phyloP scores from a whole-genome alignment of 176 grass and related monocot species.

The Eremochloa ophiuroides region DNA sequence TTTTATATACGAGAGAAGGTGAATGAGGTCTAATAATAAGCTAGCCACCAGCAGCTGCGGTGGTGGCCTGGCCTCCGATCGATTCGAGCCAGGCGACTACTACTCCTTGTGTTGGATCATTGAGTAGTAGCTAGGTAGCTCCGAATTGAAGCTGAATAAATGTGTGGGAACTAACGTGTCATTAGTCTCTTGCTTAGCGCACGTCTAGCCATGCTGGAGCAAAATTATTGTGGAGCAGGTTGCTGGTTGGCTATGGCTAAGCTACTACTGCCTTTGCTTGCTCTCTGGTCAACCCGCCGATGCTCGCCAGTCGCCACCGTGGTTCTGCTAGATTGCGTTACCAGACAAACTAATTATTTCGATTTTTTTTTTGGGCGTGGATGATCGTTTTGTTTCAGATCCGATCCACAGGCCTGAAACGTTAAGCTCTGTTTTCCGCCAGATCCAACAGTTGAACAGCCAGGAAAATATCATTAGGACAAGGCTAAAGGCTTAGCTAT shows the following conservation, averaged over 20 bases:
- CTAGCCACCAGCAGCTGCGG: neutral
- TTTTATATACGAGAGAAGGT: neutral
- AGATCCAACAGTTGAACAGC: neutral
- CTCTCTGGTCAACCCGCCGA: neutral
- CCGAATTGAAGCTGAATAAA: neutral
- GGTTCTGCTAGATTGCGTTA: constrained; percentile 20
- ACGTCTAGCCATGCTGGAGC: neutral
- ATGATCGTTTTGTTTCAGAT: neutral
- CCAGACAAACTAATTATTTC: neutral
- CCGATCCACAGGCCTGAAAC: neutral
- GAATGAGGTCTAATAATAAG: neutral
- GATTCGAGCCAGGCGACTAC: neutral
- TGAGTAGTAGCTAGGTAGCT: neutral
- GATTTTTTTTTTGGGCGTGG: neutral
- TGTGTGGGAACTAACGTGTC: constrained; percentile 2
- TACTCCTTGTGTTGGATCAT: constrained; percentile 10
- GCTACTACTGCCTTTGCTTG: neutral
- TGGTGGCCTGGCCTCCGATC: neutral
- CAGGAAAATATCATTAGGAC: neutral
- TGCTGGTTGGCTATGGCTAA: neutral
- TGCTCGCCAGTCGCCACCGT: constrained; percentile 21
- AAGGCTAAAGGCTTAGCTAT: too few relatives aligned
- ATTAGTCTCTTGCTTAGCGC: neutral
- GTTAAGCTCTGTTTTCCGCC: neutral
- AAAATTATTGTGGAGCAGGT: neutral